Evolutionary conservation across 495 filamentous ascomycete genomes (phyloP), one percentile per base, ranked within the genome.

Genomic region (Aspergillus bridgeri): DNA sequence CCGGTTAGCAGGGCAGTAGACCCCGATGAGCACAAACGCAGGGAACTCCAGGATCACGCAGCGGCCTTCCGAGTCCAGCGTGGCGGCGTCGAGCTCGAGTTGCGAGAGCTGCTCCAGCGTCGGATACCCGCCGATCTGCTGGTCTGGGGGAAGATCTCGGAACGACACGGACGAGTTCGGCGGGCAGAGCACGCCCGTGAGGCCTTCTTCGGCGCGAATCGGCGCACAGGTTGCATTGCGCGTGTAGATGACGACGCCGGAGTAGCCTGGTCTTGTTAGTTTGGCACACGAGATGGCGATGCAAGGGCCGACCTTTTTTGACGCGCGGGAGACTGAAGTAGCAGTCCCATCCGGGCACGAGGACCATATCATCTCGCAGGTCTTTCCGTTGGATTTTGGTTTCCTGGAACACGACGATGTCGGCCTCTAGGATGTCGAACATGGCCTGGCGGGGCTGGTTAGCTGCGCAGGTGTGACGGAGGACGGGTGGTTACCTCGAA

Each of bases 361-460:
- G 71, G 15, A 98, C 92, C 92, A 98, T 97, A 68, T 96, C 94
- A 77, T 98, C 94, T 24, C 80, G 78, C 2, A 98, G 79, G 63
- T 98, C 93, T 67, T 96, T 97, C 20, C 89, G 83, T 67, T 98
- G 94, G 50, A 98, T 97, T 74, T 96, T 98, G 23, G 90, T 88
- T 70, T 98, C 94, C 69, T 98, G 94, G 74, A 98, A 89, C 60
- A 96, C 82, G 19, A 97, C 86, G 59, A 98, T 93, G 65, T 98
- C 94, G 46, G 93, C 90, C 67, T 93, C 89, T 20, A 98, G 83
- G 42, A 86, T 91, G 58, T 96, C 89, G 72, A 98, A 97, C 93
- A 97, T 98, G 56, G 85, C 84, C 82, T 91, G 53, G 21, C 15
- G 0, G n/a, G n/a, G n/a, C n/a, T 2, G 13, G 43, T 60, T 24